These are phyloP conservation scores for Mycena vitilis DNA, from an alignment of 768 basidiomycete genomes.

Conservation along the genomic window DNA sequence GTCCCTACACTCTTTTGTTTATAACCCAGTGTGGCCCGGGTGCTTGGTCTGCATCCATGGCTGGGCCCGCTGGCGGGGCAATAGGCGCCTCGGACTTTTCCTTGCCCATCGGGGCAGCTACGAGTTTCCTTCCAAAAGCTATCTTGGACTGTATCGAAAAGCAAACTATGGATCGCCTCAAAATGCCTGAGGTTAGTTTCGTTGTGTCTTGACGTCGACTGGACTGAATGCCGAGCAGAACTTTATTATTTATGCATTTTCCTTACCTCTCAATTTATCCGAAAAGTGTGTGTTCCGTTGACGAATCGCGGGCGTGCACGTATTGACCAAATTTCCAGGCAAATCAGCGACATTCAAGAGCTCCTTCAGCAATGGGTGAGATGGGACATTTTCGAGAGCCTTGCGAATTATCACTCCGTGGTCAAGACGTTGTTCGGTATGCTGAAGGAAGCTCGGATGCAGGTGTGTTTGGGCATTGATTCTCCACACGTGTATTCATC, in stretches of 20 bases:
- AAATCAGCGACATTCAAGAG: conserved; percentile 9
- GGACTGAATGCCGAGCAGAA: not conserved
- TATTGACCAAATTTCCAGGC: not conserved
- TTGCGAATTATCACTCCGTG: conserved; percentile 20
- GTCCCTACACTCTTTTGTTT: too few species aligned
- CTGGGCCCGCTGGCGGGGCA: too few species aligned
- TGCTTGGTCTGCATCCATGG: too few species aligned
- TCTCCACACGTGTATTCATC: not conserved
- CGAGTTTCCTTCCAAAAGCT: not conserved
- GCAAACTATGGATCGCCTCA: not conserved
- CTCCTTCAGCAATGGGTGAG: conserved; percentile 7
- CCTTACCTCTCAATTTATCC: conserved; percentile 11
- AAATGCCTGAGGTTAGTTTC: conserved; percentile 4
- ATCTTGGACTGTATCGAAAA: conserved; percentile 4
- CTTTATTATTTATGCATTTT: conserved; percentile 10
- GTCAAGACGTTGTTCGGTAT: conserved; percentile 13
- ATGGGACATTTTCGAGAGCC: conserved; percentile 17
- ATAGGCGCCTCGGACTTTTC: too few species aligned
- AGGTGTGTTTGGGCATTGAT: not conserved
- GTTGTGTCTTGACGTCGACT: not conserved
- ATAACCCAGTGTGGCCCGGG: too few species aligned
- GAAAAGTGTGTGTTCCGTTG: not conserved
- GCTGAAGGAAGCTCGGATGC: conserved; percentile 11
- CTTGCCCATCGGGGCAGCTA: too few species aligned
- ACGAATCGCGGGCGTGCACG: too few species aligned